phyloP scores from a whole-genome alignment of 2,329 filamentous ascomycete genomes.

The Atkinsonella texensis region DNA sequence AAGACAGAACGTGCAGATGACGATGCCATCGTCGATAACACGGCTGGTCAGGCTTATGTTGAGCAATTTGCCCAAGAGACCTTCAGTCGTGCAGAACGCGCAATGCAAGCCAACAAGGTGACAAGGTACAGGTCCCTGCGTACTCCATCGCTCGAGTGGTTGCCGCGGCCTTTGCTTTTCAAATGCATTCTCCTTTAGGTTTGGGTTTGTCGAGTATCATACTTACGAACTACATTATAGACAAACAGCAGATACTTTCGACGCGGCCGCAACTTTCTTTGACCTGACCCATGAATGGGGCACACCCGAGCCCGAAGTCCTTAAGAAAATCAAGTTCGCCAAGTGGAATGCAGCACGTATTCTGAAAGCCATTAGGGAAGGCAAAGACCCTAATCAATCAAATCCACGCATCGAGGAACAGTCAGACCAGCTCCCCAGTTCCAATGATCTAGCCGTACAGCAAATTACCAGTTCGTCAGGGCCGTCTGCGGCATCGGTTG shows the following conservation, averaged over 20 bases:
- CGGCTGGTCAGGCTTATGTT: conserved; percentile 79
- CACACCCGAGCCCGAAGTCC: conserved; percentile 57
- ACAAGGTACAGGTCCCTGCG: conserved; percentile 44
- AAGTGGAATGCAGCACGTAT: conserved; percentile 94
- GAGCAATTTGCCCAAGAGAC: conserved; percentile 89
- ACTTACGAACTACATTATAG: conserved; percentile 26
- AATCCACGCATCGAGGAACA: conserved; percentile 53
- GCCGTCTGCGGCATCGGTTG: conserved; percentile 33
- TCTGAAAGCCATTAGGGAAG: conserved; percentile 78
- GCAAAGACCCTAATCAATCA: conserved; percentile 81
- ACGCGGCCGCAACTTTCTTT: conserved; percentile 85
- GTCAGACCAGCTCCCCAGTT: conserved; percentile 39
- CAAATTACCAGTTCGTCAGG: conserved; percentile 22
- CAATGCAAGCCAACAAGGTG: conserved; percentile 71
- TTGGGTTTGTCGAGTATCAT: not conserved
- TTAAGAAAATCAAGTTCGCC: conserved; percentile 85
- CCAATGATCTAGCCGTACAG: conserved; percentile 53
- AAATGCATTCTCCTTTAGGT: not conserved
- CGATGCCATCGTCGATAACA: conserved; percentile 75
- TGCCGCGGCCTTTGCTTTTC: not conserved
- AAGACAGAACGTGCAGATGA: conserved; percentile 56
- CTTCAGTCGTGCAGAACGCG: conserved; percentile 71
- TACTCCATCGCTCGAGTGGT: not conserved
- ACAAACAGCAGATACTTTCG: conserved; percentile 88
- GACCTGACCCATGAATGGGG: conserved; percentile 82